These are phyloP conservation scores for Euclidium syriacum DNA, from an alignment of 345 rosid species.

Conservation along the genomic window DNA sequence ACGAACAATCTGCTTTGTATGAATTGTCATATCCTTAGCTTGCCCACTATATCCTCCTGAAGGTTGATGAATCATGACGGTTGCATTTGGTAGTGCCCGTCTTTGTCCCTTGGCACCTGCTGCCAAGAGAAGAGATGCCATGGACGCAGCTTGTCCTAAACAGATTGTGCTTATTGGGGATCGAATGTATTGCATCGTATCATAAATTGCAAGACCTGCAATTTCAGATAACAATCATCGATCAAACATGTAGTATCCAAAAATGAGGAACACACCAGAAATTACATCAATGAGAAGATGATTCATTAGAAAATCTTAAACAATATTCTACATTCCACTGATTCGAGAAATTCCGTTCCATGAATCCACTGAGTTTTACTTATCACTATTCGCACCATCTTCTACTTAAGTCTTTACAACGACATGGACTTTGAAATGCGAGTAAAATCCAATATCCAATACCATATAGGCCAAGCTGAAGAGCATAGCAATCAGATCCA, in stretches of 20 bases:
- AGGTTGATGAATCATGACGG: constrained; percentile 88
- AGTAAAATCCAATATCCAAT: not conserved
- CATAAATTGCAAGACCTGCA: constrained; percentile 83
- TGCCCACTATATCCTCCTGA: constrained; percentile 93
- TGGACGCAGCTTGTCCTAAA: constrained; percentile 93
- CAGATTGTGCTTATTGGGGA: constrained; percentile 82
- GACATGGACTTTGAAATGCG: not conserved
- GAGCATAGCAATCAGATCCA: not conserved
- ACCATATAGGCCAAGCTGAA: not conserved
- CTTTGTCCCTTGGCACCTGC: constrained; percentile 87
- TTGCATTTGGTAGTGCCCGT: constrained; percentile 78
- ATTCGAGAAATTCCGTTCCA: no score
- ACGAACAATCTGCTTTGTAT: constrained; percentile 79
- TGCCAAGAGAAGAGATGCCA: constrained; percentile 87
- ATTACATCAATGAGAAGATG: not conserved
- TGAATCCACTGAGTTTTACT: not conserved
- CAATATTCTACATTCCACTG: not conserved
- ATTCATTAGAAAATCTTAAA: not conserved
- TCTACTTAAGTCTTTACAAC: not conserved
- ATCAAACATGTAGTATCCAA: not conserved
- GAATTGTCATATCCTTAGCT: constrained; percentile 84
- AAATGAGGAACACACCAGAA: not conserved
- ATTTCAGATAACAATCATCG: not conserved
- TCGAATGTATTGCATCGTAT: constrained; percentile 86
- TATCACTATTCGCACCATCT: not conserved